Evolutionary conservation across 345 rosid species (phyloP).

Genomic region (Salix suchowensis): DNA sequence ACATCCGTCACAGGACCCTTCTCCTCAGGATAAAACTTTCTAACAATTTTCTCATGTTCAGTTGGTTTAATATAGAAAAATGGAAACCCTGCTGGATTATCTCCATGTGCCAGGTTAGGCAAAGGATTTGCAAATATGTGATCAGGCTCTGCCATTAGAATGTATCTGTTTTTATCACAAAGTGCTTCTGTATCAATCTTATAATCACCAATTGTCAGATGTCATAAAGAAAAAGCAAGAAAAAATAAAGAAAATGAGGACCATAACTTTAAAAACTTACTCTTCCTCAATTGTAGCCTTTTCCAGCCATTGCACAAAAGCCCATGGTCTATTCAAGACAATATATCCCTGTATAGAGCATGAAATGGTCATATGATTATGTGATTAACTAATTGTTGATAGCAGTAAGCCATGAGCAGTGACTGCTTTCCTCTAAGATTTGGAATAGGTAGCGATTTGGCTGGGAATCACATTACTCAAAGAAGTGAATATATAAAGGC

Average conservation of each 20-base stretch:
- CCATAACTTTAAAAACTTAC: slow-evolving; percentile 40
- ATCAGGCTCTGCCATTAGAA: slow-evolving; percentile 96
- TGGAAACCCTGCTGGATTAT: slow-evolving; percentile 74
- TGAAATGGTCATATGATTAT: background rate
- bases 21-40: slow-evolving; percentile 65
- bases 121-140: slow-evolving; percentile 76
- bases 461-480: background rate
- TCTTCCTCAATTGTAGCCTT: slow-evolving; percentile 86
- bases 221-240: background rate
- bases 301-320: slow-evolving; percentile 94
- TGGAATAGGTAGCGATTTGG: background rate
- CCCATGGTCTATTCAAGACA: slow-evolving; percentile 98
- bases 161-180: slow-evolving; percentile 52
- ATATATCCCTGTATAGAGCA: slow-evolving; percentile 72
- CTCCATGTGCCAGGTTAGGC: slow-evolving; percentile 70
- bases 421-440: background rate
- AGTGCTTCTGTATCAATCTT: slow-evolving; percentile 40
- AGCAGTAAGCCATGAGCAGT: background rate
- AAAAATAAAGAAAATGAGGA: background rate
- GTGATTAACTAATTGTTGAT: background rate
- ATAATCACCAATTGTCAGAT: slow-evolving; percentile 22
- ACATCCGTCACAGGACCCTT: slow-evolving; percentile 57
- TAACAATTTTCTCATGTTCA: slow-evolving; percentile 39
- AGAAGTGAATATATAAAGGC: slow-evolving; percentile 1
- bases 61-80: slow-evolving; percentile 84